A percentile compares a stretch with the other conserved stretches of the same genome.
Conservation (phyloP, 495 filamentous ascomycete species). For the Podospora tetraspora region DNA sequence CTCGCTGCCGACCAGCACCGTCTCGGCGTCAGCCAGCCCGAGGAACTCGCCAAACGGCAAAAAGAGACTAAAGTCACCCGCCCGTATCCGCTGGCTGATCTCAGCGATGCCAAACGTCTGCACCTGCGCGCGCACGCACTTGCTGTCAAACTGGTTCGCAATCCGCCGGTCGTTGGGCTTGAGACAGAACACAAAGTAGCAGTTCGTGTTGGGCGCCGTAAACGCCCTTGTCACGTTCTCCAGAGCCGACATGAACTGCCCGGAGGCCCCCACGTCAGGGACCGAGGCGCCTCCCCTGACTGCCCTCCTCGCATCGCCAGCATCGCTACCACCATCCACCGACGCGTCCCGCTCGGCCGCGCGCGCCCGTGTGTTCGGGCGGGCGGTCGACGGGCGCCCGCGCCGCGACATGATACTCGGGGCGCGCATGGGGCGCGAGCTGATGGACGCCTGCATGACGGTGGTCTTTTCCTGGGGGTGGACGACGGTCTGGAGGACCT, state of each 20-base stretch:
- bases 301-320: slow-evolving; percentile 34
- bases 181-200: slow-evolving; percentile 94
- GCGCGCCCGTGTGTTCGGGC: slow-evolving; percentile 27
- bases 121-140: slow-evolving; percentile 90
- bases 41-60: slow-evolving; percentile 94
- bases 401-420: slow-evolving; percentile 80
- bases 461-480: slow-evolving; percentile 87
- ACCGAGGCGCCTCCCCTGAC: slow-evolving; percentile 26
- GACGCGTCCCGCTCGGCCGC: slow-evolving; percentile 40
- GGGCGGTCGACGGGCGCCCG: slow-evolving; percentile 40
- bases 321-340: slow-evolving; percentile 44
- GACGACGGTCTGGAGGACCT: slow-evolving; percentile 80
- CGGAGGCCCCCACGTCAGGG: slow-evolving; percentile 76
- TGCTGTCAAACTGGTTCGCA: slow-evolving; percentile 97
- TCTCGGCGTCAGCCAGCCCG: slow-evolving; percentile 76
- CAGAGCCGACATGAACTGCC: slow-evolving; percentile 83
- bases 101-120: slow-evolving; percentile 96
- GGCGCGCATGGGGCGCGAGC: slow-evolving; percentile 85
- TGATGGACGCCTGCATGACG: slow-evolving; percentile 93
- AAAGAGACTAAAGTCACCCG: slow-evolving; percentile 94
- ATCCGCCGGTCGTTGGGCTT: slow-evolving; percentile 97
- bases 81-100: slow-evolving; percentile 85
- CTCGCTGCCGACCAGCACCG: slow-evolving; percentile 82
- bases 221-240: slow-evolving; percentile 84
- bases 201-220: slow-evolving; percentile 73